Conservation (phyloP, 2,329 filamentous ascomycete species). For the Amesomyces nigricolor region DNA sequence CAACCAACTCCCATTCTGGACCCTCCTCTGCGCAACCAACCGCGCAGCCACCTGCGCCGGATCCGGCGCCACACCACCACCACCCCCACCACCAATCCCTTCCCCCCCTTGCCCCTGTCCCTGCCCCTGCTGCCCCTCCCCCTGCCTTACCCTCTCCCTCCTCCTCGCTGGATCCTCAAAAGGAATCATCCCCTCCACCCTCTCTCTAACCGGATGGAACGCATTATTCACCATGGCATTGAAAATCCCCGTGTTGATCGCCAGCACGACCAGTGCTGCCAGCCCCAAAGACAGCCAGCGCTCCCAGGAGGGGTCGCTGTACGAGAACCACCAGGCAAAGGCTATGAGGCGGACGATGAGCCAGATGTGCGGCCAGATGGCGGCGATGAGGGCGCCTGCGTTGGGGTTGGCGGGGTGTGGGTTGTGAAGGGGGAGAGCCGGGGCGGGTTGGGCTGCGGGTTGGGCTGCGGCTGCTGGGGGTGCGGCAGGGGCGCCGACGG, state of each 20-base stretch:
- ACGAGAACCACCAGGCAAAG: conserved; percentile 62
- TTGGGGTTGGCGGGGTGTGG: conserved; percentile 38
- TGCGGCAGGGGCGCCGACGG: conserved; percentile 6
- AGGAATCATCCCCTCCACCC: conserved; percentile 56
- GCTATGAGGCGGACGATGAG: conserved; percentile 51
- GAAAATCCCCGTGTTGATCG: conserved; percentile 55
- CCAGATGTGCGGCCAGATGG: conserved; percentile 58
- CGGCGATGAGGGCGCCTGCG: conserved; percentile 36
- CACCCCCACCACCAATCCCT: not conserved
- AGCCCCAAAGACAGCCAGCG: conserved; percentile 52
- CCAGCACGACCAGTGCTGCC: conserved; percentile 50
- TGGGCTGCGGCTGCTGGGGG: not conserved
- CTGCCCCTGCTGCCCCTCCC: conserved; percentile 27
- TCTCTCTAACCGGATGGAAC: conserved; percentile 52
- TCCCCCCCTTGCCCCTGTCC: conserved; percentile 11
- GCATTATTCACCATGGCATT: conserved; percentile 50
- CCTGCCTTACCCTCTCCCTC: conserved; percentile 11
- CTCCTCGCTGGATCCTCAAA: conserved; percentile 39
- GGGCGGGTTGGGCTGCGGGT: not conserved
- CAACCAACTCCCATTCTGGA: conserved; percentile 45
- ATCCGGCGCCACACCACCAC: conserved; percentile 29
- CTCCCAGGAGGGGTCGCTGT: conserved; percentile 52
- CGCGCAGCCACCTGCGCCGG: conserved; percentile 50
- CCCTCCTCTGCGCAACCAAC: conserved; percentile 43
- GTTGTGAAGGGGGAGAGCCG: not conserved